phyloP scores from a whole-genome alignment of 106 monocot genomes.

The Narthecium ossifragum region DNA sequence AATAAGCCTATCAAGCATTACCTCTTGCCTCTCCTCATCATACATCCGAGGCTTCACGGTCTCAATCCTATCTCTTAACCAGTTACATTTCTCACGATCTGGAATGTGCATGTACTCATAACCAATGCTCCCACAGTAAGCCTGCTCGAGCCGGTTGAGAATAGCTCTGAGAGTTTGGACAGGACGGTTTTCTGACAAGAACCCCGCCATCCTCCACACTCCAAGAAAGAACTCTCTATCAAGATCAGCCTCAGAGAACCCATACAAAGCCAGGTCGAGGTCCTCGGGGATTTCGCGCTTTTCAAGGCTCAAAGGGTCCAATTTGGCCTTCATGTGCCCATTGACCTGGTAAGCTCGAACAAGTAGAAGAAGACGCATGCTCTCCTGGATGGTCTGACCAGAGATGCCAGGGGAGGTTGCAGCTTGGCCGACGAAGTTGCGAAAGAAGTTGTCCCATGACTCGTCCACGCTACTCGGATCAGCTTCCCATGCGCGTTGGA shows the following conservation, averaged over 20 bases:
- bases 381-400: conserved; percentile 95
- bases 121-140: conserved; percentile 84
- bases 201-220: conserved; percentile 88
- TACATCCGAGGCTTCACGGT: conserved; percentile 42
- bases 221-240: conserved; percentile 91
- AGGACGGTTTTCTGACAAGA: conserved; percentile 80
- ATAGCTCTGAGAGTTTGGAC: conserved; percentile 76
- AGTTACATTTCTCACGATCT: conserved; percentile 83
- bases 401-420: conserved; percentile 69
- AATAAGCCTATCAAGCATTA: conserved; percentile 72
- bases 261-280: conserved; percentile 53
- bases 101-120: conserved; percentile 98
- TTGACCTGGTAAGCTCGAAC: conserved; percentile 86
- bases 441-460: conserved; percentile 92
- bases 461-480: conserved; percentile 85
- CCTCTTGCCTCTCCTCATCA: conserved; percentile 32
- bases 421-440: conserved; percentile 88
- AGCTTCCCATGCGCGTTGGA: conserved; percentile 87
- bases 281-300: conserved; percentile 52
- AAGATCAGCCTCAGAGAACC: conserved; percentile 77
- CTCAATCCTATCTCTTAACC: conserved; percentile 93
- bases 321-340: conserved; percentile 85
- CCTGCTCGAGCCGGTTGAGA: conserved; percentile 62
- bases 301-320: conserved; percentile 78
- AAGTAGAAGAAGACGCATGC: conserved; percentile 84